These are phyloP conservation scores for Brassica cretica DNA, from an alignment of 345 rosid species.

Conservation along the genomic window DNA sequence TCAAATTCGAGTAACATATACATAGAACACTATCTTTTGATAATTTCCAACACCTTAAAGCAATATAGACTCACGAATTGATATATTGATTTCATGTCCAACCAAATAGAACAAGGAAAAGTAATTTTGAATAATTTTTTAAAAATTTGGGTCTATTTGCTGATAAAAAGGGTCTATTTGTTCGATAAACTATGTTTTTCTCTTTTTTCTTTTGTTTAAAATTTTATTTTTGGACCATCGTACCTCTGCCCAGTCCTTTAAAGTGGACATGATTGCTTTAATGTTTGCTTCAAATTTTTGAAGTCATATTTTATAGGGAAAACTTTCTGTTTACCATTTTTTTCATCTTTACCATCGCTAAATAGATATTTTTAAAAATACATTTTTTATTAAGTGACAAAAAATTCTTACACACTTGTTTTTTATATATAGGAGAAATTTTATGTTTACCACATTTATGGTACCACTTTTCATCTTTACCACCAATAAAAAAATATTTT, in stretches of 20 bases:
- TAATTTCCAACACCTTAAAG: neutral
- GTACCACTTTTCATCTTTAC: too few species aligned
- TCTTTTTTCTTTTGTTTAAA: neutral
- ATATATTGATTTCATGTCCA: neutral
- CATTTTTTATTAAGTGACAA: too few species aligned
- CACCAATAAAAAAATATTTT: too few species aligned
- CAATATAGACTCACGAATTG: neutral
- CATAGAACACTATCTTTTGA: neutral
- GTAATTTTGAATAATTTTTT: neutral
- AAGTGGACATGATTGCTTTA: neutral
- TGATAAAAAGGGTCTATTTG: neutral
- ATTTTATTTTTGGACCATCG: neutral
- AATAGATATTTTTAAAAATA: too few species aligned
- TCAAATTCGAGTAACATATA: neutral
- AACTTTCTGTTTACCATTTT: too few species aligned
- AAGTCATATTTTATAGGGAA: neutral
- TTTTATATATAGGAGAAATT: too few species aligned
- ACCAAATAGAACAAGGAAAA: neutral
- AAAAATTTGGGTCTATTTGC: too few species aligned
- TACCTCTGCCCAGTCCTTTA: neutral
- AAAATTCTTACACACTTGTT: too few species aligned
- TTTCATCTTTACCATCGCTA: too few species aligned
- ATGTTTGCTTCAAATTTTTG: neutral
- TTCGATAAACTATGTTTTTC: neutral
- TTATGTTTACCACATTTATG: too few species aligned